Percentiles rank a stretch among this genome's conserved stretches.
These are phyloP conservation scores for Datura wrightii DNA, from an alignment of 257 asterid species.

Conservation along the genomic window DNA sequence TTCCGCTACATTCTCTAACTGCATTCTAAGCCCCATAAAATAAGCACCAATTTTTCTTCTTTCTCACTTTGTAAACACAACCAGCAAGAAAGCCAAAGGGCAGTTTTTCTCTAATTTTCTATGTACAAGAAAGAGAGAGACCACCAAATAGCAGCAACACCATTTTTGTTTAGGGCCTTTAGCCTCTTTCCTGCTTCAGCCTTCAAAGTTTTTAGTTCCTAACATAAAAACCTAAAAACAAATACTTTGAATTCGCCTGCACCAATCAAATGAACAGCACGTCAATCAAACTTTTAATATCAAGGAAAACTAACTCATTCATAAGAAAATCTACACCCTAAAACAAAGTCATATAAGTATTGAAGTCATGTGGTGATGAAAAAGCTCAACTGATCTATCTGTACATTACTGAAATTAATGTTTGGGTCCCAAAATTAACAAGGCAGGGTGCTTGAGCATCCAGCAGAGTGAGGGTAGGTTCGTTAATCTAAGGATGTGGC, in stretches of 20 bases:
- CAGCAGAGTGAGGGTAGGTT: not conserved
- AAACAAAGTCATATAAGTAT: not conserved
- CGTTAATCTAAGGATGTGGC: not conserved
- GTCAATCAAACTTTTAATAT: not conserved
- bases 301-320: not conserved
- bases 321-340: not conserved
- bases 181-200: constrained; percentile 29
- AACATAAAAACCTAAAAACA: constrained; percentile 13
- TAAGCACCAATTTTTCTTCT: not conserved
- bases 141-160: constrained; percentile 17
- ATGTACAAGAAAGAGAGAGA: constrained; percentile 1
- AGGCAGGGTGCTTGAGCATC: not conserved
- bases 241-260: not conserved
- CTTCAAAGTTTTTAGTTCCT: constrained; percentile 20
- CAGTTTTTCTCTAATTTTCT: not conserved
- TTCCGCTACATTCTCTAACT: constrained; percentile 26
- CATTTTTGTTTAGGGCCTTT: not conserved
- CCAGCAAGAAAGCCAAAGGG: not conserved
- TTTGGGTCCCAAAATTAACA: not conserved
- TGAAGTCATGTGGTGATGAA: not conserved
- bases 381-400: too few relatives aligned
- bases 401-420: too few relatives aligned
- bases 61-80: not conserved
- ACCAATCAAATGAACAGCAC: not conserved
- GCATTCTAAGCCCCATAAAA: constrained; percentile 27